Base-by-base conservation (phyloP, 2,329 filamentous ascomycete species). In the Talaromyces sp. region DNA sequence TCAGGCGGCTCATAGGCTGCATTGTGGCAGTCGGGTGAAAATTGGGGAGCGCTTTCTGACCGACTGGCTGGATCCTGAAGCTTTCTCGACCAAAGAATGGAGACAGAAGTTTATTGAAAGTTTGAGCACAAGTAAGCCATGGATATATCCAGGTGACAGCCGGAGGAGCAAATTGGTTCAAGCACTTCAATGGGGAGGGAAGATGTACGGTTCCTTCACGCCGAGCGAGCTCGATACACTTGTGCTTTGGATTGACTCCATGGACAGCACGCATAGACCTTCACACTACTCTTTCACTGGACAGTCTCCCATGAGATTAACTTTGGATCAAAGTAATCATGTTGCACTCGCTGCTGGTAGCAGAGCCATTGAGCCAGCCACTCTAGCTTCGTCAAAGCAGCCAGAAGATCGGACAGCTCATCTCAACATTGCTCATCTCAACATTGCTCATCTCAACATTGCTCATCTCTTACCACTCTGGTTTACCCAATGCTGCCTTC, bases 121-220 rank as follows among this genome's bases (percentile, higher is more conserved):
- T 16, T 66, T 82, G 56, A 70, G 71, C 19, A 70, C 71, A 13
- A 72, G 70, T 35, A 78, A 73, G 45, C 75, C 76, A 13, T 83
- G 81, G 82, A 70, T 83, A 3, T 67, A 72, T 48, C 73, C 71
- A 47, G 81, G 81, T 5, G 69, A 76, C 43, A 78, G 78, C 61
- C 58, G 68, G 1, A 75, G 75, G 39, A 83, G 81, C 64, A 74
- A 68, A 24, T 72, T 84, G 2, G 68, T 83, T 1, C 75, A 73
- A 47, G 80, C 81, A 69, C 68, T 83, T 8, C 71, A 67, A 0
- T 83, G 81, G 81, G 75, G 77, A 27, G 82, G 82, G 5, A 77
- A 74, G 50, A 84, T 84, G 82, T 84, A 82, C 67, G 82, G 82
- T 0, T 75, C 80, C 22, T 84, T 84, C 68, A 83, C 81, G 1